These are phyloP conservation scores for Conidiobolus incongruus DNA, from an alignment of 371 early-diverging fungal genomes.

Conservation along the genomic window DNA sequence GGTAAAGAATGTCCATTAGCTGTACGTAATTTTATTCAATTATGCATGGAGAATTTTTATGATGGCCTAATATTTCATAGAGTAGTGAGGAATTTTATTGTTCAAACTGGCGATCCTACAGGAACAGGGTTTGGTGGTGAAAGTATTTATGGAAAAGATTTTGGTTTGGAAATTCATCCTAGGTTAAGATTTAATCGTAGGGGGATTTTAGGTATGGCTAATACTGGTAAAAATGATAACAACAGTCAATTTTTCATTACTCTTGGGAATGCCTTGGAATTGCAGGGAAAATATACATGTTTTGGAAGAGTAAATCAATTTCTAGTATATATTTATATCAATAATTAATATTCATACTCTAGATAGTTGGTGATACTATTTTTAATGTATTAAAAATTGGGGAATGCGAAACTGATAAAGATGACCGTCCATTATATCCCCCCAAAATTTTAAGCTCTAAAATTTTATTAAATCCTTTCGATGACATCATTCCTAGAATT, in stretches of 20 bases:
- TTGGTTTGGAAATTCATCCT: conserved; percentile 79
- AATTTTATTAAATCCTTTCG: too few species aligned
- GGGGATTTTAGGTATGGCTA: conserved; percentile 83
- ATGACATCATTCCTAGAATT: too few species aligned
- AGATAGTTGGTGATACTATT: conserved; percentile 77
- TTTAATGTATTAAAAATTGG: conserved; percentile 77
- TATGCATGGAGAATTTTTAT: conserved; percentile 64
- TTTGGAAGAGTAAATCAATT: conserved; percentile 54
- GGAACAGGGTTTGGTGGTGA: conserved; percentile 77
- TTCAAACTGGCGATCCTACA: conserved; percentile 96
- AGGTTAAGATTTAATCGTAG: conserved; percentile 69
- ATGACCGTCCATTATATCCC: conserved; percentile 71
- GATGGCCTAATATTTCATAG: conserved; percentile 75
- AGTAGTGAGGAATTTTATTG: conserved; percentile 63
- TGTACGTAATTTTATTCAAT: conserved; percentile 79
- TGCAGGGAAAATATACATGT: conserved; percentile 68
- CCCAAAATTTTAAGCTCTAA: too few species aligned
- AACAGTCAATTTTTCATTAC: conserved; percentile 92
- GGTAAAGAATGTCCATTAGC: conserved; percentile 80
- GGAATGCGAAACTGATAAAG: conserved; percentile 40
- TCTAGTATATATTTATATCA: neutral
- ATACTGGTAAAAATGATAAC: conserved; percentile 39
- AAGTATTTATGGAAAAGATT: conserved; percentile 61
- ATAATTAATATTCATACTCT: neutral
- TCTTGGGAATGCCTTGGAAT: conserved; percentile 57